Evolutionary conservation across 208 protist species (phyloP), one percentile per base, ranked within the genome.

Genomic region (Trypanosoma vivax): DNA sequence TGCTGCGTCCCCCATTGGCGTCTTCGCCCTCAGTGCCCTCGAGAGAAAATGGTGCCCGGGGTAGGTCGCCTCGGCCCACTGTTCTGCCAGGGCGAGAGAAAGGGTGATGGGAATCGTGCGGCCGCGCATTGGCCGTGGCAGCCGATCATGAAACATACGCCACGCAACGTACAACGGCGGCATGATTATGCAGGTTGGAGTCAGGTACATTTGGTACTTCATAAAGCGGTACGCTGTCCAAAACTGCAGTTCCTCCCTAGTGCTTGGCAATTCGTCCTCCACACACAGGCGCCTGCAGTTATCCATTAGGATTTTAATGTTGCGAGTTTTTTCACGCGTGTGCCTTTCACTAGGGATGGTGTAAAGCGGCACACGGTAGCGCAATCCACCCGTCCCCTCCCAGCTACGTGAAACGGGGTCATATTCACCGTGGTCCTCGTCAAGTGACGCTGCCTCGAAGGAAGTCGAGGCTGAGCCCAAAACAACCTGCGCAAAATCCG

Each of bases 271-370:
- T 46, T 91, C 68, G 51, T 95, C 89, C 27, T 92, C 55, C 5
- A 85, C 53, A 65, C 83, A 92, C 28, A 92, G 76, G 23, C 57
- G 74, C 16, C 85, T 75, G 59, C 84, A 90, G 63, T 93, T 95
- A 63, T 95, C 81, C 80, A 95, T 89, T 6, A 95, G 61, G 24
- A 95, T 71, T 53, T 90, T 86, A 21, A 93, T 81, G 51, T 93
- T 93, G n/a, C 81, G 79, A 11, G 69, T 56, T 49, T 88, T 89
- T 35, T 88, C 79, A 29, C 82, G 79, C 2, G 81, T 76, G 55
- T 90, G 83, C 9, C 83, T 69, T 52, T 92, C 89, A 54, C 88
- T 92, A 4, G 88, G 88, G 14, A 90, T 84, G 37, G 79, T 56
- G 38, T 68, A 79, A 21, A 95, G 73, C 4, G 82, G 76, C 6